Percentiles rank a stretch among this genome's conserved stretches.
phyloP scores from a whole-genome alignment of 352 stramenopile genomes.

The Pythium biforme region DNA sequence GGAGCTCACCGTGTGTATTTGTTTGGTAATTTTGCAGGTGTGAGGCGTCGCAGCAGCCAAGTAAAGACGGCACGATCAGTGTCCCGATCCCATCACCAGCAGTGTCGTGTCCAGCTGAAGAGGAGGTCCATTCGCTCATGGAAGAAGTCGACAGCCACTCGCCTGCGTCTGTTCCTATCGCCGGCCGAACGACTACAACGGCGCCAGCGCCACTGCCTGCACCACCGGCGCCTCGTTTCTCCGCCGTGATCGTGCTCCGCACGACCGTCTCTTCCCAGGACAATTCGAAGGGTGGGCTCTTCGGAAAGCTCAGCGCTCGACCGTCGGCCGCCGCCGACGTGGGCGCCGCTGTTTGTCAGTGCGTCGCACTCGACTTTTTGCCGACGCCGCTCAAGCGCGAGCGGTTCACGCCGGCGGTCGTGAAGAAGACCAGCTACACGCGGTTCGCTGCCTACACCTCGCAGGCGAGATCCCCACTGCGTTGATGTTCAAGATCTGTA shows the following conservation, averaged over 20 bases:
- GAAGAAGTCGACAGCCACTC: slow-evolving; percentile 21
- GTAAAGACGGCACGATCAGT: background rate
- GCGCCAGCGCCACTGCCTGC: background rate
- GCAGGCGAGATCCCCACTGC: slow-evolving; percentile 29
- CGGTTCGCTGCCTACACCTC: slow-evolving; percentile 33
- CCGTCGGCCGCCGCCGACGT: background rate
- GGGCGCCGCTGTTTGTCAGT: slow-evolving; percentile 37
- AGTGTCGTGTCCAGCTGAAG: background rate
- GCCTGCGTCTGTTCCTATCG: background rate
- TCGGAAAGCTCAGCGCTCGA: slow-evolving; percentile 14
- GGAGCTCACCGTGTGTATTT: too few relatives aligned
- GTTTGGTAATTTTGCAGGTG: background rate
- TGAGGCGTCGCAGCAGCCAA: background rate
- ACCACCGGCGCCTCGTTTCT: slow-evolving; percentile 9
- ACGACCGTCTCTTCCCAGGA: background rate
- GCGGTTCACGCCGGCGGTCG: slow-evolving; percentile 33
- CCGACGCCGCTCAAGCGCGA: slow-evolving; percentile 40
- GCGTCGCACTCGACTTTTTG: slow-evolving; percentile 55
- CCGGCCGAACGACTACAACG: too few relatives aligned
- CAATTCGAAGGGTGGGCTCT: background rate
- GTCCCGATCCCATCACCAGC: slow-evolving; percentile 8
- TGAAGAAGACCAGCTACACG: slow-evolving; percentile 54
- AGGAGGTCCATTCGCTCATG: slow-evolving; percentile 22
- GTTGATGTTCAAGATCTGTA: background rate
- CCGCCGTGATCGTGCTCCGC: slow-evolving; percentile 23